These are phyloP conservation scores for Phaffomyces antillensis DNA, from an alignment of 805 yeast species.

Conservation along the genomic window DNA sequence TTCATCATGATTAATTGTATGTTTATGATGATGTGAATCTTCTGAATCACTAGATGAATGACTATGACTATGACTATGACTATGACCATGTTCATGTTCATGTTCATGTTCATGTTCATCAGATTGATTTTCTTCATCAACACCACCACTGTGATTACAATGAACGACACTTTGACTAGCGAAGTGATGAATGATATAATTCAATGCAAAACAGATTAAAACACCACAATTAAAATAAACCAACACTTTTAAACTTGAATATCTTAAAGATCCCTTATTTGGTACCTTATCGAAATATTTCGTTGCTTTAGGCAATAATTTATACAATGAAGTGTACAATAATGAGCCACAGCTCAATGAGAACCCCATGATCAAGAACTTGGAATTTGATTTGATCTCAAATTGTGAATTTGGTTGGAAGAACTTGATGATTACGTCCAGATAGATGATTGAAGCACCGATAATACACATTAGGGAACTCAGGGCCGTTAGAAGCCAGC, in stretches of 20 bases:
- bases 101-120: constrained; percentile 13
- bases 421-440: constrained; percentile 46
- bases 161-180: constrained; percentile 83
- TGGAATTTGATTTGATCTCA: constrained; percentile 49
- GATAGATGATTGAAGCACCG: constrained; percentile 63
- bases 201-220: constrained; percentile 49
- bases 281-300: constrained; percentile 31
- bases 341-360: constrained; percentile 80
- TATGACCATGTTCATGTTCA: constrained; percentile 3
- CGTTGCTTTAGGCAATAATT: constrained; percentile 64
- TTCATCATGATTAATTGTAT: background rate
- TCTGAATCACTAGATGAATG: background rate
- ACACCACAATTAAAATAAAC: constrained; percentile 54
- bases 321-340: constrained; percentile 67
- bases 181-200: constrained; percentile 57
- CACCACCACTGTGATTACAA: constrained; percentile 59
- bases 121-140: constrained; percentile 11
- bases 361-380: constrained; percentile 66
- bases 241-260: constrained; percentile 28
- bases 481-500: constrained; percentile 58
- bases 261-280: constrained; percentile 1
- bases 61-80: constrained; percentile 6
- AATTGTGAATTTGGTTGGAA: constrained; percentile 41
- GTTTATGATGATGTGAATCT: constrained; percentile 13
- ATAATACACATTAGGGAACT: constrained; percentile 64